A percentile compares a stretch with the other conserved stretches of the same genome.
These are phyloP conservation scores for Xylariaceae sp. DNA, from an alignment of 2,329 filamentous ascomycete genomes.

Conservation along the genomic window DNA sequence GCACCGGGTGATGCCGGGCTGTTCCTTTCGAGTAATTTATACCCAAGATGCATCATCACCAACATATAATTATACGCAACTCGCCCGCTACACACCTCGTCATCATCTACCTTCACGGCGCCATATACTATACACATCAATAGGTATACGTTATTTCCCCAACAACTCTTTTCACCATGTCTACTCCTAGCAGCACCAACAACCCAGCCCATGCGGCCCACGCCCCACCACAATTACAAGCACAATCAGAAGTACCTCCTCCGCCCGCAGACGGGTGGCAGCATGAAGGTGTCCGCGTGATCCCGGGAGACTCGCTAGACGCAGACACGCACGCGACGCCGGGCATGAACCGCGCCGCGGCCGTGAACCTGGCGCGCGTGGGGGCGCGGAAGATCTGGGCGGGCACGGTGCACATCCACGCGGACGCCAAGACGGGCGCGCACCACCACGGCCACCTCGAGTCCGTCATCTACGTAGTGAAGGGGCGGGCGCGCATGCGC, in stretches of 20 bases:
- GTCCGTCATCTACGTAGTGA: constrained; percentile 52
- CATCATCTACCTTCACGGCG: too few species aligned
- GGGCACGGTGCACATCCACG: constrained; percentile 50
- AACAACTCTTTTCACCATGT: too few species aligned
- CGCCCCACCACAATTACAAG: too few species aligned
- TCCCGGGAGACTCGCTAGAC: constrained; percentile 48
- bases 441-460: constrained; percentile 53
- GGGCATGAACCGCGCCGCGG: constrained; percentile 51
- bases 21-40: too few species aligned
- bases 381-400: constrained; percentile 53
- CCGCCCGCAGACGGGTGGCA: constrained; percentile 43
- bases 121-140: too few species aligned
- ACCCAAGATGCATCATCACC: too few species aligned
- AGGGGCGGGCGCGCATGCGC: constrained; percentile 51
- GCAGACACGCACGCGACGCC: constrained; percentile 49
- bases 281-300: constrained; percentile 48
- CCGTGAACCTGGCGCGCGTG: constrained; percentile 50
- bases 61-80: too few species aligned
- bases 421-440: constrained; percentile 52
- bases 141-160: too few species aligned
- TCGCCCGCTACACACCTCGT: too few species aligned
- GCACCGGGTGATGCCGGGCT: too few species aligned
- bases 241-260: too few species aligned
- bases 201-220: not conserved
- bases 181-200: not conserved